phyloP scores from a whole-genome alignment of 2,329 filamentous ascomycete species.

The Dactylellina parvicollis region DNA sequence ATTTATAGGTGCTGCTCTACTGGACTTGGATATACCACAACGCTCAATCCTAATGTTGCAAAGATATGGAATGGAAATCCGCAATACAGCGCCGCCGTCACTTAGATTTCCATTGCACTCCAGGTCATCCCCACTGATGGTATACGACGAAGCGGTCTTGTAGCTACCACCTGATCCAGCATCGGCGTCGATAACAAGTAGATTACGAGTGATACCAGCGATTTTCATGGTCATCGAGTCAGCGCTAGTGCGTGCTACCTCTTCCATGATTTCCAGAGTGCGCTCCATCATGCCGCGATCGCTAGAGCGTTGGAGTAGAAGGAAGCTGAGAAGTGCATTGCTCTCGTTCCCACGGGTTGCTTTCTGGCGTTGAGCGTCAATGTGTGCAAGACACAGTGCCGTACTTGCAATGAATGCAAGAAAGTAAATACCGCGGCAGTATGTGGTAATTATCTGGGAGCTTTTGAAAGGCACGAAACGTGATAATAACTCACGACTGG shows the following conservation, averaged over 20 bases:
- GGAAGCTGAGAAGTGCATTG: slow-evolving; percentile 57
- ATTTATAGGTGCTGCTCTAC: background rate
- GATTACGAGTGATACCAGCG: slow-evolving; percentile 59
- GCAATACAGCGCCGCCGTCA: slow-evolving; percentile 56
- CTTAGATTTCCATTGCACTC: slow-evolving; percentile 55
- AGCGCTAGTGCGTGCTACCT: slow-evolving; percentile 53
- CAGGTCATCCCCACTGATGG: slow-evolving; percentile 55
- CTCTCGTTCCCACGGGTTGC: slow-evolving; percentile 9
- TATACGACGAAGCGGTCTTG: slow-evolving; percentile 54
- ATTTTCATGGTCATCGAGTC: slow-evolving; percentile 60
- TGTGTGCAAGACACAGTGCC: slow-evolving; percentile 65
- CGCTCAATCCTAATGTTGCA: slow-evolving; percentile 62
- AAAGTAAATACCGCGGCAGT: slow-evolving; percentile 67
- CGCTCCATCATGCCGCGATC: slow-evolving; percentile 64
- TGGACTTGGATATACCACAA: slow-evolving; percentile 26
- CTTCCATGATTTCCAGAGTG: slow-evolving; percentile 60
- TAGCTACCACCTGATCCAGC: slow-evolving; percentile 59
- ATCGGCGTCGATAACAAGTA: slow-evolving; percentile 62
- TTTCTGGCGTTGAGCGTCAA: slow-evolving; percentile 61
- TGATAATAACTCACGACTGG: slow-evolving; percentile 66
- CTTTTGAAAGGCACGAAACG: slow-evolving; percentile 66
- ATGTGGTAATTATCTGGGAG: slow-evolving; percentile 61
- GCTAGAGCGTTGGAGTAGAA: slow-evolving; percentile 62
- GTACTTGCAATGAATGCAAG: slow-evolving; percentile 63
- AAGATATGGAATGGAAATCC: slow-evolving; percentile 63